These are phyloP conservation scores for Sphaerulina populicola DNA, from an alignment of 2,329 filamentous ascomycete genomes.

Conservation along the genomic window DNA sequence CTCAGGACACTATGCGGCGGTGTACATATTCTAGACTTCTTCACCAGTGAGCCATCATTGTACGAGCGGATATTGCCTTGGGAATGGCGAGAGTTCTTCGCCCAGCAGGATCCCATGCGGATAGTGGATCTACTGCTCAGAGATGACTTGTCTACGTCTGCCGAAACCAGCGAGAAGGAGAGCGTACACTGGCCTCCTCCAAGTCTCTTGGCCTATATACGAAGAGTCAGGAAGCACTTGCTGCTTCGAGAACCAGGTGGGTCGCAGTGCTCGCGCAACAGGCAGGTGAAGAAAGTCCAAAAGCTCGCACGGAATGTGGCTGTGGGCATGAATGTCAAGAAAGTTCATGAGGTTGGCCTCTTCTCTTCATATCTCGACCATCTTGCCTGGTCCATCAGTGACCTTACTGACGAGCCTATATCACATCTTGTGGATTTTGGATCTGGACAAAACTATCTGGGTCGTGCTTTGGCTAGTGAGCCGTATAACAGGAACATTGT, in stretches of 20 bases:
- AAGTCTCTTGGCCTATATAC: conserved; percentile 63
- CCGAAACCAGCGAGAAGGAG: not conserved
- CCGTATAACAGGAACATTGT: conserved; percentile 83
- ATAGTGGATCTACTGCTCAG: conserved; percentile 74
- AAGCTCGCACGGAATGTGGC: conserved; percentile 62
- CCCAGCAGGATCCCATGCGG: conserved; percentile 60
- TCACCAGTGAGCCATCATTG: conserved; percentile 73
- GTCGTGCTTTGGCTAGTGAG: conserved; percentile 71
- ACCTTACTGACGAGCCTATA: conserved; percentile 45
- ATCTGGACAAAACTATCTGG: conserved; percentile 92
- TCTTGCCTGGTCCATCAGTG: conserved; percentile 49
- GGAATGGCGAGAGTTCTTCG: conserved; percentile 76
- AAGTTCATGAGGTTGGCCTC: conserved; percentile 83
- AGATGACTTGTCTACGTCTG: conserved; percentile 54
- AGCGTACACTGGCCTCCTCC: conserved; percentile 39
- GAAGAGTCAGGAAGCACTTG: conserved; percentile 53
- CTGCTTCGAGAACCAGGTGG: conserved; percentile 53
- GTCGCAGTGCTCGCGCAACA: conserved; percentile 27
- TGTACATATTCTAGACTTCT: conserved; percentile 95
- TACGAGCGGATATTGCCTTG: conserved; percentile 68
- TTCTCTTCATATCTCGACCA: conserved; percentile 79
- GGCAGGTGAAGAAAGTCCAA: conserved; percentile 36
- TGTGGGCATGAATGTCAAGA: conserved; percentile 92
- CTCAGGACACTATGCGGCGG: conserved; percentile 89
- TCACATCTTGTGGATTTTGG: conserved; percentile 93